These are phyloP conservation scores for Colletotrichum karsti DNA, from an alignment of 2,329 filamentous ascomycete genomes.

Conservation along the genomic window DNA sequence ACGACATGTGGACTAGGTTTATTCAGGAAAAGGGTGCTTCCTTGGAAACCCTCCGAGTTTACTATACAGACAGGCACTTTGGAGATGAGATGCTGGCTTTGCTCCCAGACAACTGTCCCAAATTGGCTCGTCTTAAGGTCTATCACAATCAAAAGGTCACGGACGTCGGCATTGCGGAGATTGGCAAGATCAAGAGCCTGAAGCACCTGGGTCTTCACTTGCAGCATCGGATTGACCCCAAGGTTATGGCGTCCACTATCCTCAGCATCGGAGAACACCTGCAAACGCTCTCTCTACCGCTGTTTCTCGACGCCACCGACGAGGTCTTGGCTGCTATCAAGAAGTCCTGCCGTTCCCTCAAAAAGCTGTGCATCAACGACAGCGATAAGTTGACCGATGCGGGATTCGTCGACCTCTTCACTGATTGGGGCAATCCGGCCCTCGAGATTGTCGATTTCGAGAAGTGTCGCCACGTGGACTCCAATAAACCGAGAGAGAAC, in stretches of 20 bases:
- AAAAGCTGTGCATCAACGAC: slow-evolving; percentile 83
- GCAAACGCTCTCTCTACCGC: slow-evolving; percentile 80
- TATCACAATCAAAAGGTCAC: slow-evolving; percentile 81
- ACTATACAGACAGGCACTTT: slow-evolving; percentile 85
- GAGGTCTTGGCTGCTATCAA: slow-evolving; percentile 76
- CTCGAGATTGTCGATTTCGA: slow-evolving; percentile 78
- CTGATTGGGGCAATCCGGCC: slow-evolving; percentile 76
- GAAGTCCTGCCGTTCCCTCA: slow-evolving; percentile 70
- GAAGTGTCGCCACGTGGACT: slow-evolving; percentile 80
- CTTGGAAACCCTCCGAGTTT: slow-evolving; percentile 77
- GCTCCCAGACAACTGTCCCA: slow-evolving; percentile 72
- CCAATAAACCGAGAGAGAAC: slow-evolving; percentile 72
- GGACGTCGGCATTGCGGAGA: slow-evolving; percentile 69
- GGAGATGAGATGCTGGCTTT: slow-evolving; percentile 72
- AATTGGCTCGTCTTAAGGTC: slow-evolving; percentile 80
- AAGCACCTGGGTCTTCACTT: slow-evolving; percentile 81
- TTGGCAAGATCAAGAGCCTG: slow-evolving; percentile 70
- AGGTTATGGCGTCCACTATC: slow-evolving; percentile 69
- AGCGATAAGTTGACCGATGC: slow-evolving; percentile 80
- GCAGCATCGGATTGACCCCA: slow-evolving; percentile 62
- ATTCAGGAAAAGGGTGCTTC: slow-evolving; percentile 71
- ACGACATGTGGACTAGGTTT: slow-evolving; percentile 77
- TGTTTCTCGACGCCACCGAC: slow-evolving; percentile 74
- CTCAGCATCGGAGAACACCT: slow-evolving; percentile 70
- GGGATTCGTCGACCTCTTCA: slow-evolving; percentile 78